Evolutionary conservation across 164 flowering plant genomes (phyloP).

Genomic region (Magnolia changhungtana): DNA sequence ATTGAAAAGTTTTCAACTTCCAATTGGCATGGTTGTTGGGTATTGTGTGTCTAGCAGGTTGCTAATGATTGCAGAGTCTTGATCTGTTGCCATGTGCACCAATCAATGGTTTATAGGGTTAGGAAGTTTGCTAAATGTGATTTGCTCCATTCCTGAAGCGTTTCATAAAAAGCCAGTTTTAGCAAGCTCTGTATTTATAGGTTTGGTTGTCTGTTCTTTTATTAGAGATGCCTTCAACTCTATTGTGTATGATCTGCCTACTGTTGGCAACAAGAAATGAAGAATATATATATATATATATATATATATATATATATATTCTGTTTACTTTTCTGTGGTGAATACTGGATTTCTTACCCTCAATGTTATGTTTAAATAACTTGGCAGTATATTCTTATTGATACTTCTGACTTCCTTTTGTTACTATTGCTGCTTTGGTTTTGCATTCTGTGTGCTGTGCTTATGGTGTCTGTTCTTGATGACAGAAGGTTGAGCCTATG

Average conservation of each 20-base stretch:
- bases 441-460: not conserved
- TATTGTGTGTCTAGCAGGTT: too few relatives aligned
- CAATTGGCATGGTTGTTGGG: too few relatives aligned
- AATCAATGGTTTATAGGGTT: too few relatives aligned
- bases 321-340: not conserved
- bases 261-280: too few relatives aligned
- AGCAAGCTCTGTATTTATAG: not conserved
- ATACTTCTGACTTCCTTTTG: not conserved
- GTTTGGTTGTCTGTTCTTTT: not conserved
- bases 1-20: too few relatives aligned
- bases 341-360: not conserved
- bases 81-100: too few relatives aligned
- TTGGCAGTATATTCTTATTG: too few relatives aligned
- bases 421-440: not conserved
- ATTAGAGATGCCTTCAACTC: not conserved
- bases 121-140: too few relatives aligned
- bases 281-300: too few relatives aligned
- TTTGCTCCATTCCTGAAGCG: too few relatives aligned
- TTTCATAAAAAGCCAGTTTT: not conserved
- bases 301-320: too few relatives aligned
- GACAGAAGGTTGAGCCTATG: constrained; percentile 26
- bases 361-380: not conserved
- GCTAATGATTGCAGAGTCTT: too few relatives aligned
- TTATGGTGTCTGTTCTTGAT: constrained; percentile 6
- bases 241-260: not conserved